A percentile compares a stretch with the other conserved stretches of the same genome.
Conservation (phyloP, 805 yeast genomes). For the Suhomyces pyralidae region DNA sequence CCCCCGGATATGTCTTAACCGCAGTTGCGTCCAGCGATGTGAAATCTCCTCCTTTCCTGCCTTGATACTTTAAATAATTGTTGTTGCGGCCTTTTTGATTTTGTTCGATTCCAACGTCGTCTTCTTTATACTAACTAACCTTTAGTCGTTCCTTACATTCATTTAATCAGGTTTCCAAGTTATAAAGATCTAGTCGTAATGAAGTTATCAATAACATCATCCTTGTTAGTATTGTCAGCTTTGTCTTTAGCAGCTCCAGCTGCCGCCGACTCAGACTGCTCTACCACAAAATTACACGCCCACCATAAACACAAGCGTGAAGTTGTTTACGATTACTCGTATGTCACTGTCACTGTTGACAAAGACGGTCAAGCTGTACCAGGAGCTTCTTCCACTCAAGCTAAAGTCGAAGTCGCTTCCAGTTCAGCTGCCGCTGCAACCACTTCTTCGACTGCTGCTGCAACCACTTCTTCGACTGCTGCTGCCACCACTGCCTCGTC, state of each 20-base stretch:
- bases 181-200: conserved; percentile 5
- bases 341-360: conserved; percentile 44
- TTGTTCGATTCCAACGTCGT: background rate
- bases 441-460: too few species aligned
- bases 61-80: background rate
- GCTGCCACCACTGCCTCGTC: conserved; percentile 14
- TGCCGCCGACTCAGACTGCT: conserved; percentile 30
- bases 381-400: conserved; percentile 12
- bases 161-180: background rate
- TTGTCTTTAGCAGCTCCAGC: conserved; percentile 19
- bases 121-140: conserved; percentile 10
- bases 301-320: conserved; percentile 64
- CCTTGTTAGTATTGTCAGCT: conserved; percentile 21
- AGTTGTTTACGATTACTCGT: conserved; percentile 49
- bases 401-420: conserved; percentile 12
- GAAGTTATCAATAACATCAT: conserved; percentile 16
- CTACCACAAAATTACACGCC: conserved; percentile 48
- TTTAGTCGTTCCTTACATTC: conserved; percentile 14
- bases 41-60: background rate
- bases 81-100: background rate
- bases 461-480: conserved; percentile 9
- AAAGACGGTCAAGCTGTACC: conserved; percentile 39
- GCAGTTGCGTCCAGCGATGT: background rate
- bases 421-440: conserved; percentile 12
- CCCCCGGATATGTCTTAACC: background rate